These are phyloP conservation scores for Penicillium verhagenii DNA, from an alignment of 495 filamentous ascomycete species.

Conservation along the genomic window DNA sequence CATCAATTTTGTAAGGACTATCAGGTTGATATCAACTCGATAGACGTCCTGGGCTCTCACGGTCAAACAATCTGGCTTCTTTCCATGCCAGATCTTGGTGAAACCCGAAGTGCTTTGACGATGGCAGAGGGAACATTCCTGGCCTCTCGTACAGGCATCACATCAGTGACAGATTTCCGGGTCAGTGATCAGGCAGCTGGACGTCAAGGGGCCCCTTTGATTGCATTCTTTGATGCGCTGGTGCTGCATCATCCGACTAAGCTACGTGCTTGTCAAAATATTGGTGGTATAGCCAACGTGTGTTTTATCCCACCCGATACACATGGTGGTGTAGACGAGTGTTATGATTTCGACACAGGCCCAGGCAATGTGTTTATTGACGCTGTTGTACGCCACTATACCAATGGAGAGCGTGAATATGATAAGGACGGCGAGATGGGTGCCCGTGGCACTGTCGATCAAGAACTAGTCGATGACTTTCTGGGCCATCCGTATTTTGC, in stretches of 20 bases:
- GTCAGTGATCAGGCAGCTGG: slow-evolving; percentile 47
- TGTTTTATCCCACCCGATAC: slow-evolving; percentile 58
- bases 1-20: slow-evolving; percentile 47
- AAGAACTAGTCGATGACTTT: slow-evolving; percentile 54
- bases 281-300: slow-evolving; percentile 59
- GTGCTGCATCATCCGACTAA: slow-evolving; percentile 57
- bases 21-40: slow-evolving; percentile 41
- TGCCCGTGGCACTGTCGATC: slow-evolving; percentile 49
- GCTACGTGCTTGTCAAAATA: slow-evolving; percentile 57
- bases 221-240: slow-evolving; percentile 50
- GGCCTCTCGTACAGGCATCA: slow-evolving; percentile 43
- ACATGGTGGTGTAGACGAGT: slow-evolving; percentile 44
- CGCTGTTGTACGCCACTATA: slow-evolving; percentile 37
- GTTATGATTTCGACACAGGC: slow-evolving; percentile 54
- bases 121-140: slow-evolving; percentile 47
- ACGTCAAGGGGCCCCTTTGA: slow-evolving; percentile 45
- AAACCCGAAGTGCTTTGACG: slow-evolving; percentile 49
- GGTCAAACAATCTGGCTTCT: slow-evolving; percentile 61
- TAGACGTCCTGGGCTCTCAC: slow-evolving; percentile 57
- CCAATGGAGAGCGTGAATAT: slow-evolving; percentile 32
- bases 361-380: slow-evolving; percentile 45
- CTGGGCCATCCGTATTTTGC: slow-evolving; percentile 48
- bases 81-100: slow-evolving; percentile 49
- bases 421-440: slow-evolving; percentile 52
- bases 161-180: slow-evolving; percentile 46